These are phyloP conservation scores for Pseudogymnoascus sp. DNA, from an alignment of 2,329 filamentous ascomycete genomes.

Conservation along the genomic window DNA sequence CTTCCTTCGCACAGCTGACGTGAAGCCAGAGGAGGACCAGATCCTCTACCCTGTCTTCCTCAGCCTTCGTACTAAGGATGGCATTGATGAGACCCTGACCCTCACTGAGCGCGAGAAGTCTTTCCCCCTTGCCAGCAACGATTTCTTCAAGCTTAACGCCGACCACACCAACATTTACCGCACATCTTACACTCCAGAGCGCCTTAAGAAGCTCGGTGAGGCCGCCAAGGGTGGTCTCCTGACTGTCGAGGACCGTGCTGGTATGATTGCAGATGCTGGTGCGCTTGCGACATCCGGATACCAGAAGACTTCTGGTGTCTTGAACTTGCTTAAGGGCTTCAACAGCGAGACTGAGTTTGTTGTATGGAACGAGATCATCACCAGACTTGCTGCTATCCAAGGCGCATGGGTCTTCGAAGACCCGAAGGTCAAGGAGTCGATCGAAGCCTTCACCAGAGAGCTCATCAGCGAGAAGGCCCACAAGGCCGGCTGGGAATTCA, in stretches of 20 bases:
- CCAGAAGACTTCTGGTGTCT: slow-evolving; percentile 82
- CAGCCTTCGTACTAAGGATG: slow-evolving; percentile 74
- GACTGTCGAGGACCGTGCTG: slow-evolving; percentile 82
- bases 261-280: slow-evolving; percentile 90
- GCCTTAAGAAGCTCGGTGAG: slow-evolving; percentile 78
- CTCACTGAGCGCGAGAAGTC: slow-evolving; percentile 62
- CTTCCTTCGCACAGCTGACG: slow-evolving; percentile 85
- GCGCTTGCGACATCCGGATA: slow-evolving; percentile 85
- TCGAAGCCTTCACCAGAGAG: slow-evolving; percentile 76
- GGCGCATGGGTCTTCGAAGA: slow-evolving; percentile 87
- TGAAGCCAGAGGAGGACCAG: slow-evolving; percentile 86
- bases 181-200: slow-evolving; percentile 76
- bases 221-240: slow-evolving; percentile 75
- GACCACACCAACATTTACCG: slow-evolving; percentile 91
- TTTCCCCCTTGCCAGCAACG: slow-evolving; percentile 68
- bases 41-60: slow-evolving; percentile 86
- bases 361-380: slow-evolving; percentile 88
- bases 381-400: slow-evolving; percentile 69
- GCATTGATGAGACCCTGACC: slow-evolving; percentile 68
- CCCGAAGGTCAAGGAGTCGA: slow-evolving; percentile 58
- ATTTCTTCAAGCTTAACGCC: slow-evolving; percentile 96
- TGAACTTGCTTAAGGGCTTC: slow-evolving; percentile 80
- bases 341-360: slow-evolving; percentile 81
- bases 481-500: slow-evolving; percentile 81
- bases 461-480: slow-evolving; percentile 75